Percentiles rank a stretch among this genome's conserved stretches.
These are phyloP conservation scores for Colletotrichum australisinense DNA, from an alignment of 2,329 filamentous ascomycete species.

Conservation along the genomic window DNA sequence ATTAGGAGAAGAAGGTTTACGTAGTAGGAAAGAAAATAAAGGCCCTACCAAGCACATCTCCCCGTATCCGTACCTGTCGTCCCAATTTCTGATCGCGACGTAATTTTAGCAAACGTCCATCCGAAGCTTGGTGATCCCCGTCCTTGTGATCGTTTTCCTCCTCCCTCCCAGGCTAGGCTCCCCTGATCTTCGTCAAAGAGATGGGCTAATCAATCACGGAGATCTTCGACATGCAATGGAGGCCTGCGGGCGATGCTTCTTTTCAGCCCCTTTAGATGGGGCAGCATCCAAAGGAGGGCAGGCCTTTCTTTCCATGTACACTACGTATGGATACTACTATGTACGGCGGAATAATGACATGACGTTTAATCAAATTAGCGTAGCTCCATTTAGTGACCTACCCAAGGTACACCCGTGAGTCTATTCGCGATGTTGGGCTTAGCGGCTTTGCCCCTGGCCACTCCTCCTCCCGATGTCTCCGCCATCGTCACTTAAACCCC, in stretches of 20 bases:
- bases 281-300: background rate
- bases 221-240: constrained; percentile 10
- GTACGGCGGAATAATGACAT: constrained; percentile 16
- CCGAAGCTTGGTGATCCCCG: constrained; percentile 16
- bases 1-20: background rate
- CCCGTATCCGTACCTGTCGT: constrained; percentile 27
- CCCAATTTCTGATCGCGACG: constrained; percentile 8
- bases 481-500: background rate
- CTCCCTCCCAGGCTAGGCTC: too few relatives aligned
- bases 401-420: constrained; percentile 18
- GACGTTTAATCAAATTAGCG: constrained; percentile 2
- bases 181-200: constrained; percentile 36
- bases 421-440: constrained; percentile 13
- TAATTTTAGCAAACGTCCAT: constrained; percentile 5
- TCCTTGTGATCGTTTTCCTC: constrained; percentile 24
- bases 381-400: constrained; percentile 7
- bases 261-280: background rate
- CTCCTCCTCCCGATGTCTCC: background rate
- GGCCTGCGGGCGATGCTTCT: background rate
- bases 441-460: background rate
- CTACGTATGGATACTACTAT: too few relatives aligned
- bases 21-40: background rate
- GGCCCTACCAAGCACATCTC: background rate
- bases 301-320: too few relatives aligned
- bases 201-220: constrained; percentile 9